Evolutionary conservation across 768 basidiomycete genomes (phyloP).

Genomic region (Phallus indusiatus): DNA sequence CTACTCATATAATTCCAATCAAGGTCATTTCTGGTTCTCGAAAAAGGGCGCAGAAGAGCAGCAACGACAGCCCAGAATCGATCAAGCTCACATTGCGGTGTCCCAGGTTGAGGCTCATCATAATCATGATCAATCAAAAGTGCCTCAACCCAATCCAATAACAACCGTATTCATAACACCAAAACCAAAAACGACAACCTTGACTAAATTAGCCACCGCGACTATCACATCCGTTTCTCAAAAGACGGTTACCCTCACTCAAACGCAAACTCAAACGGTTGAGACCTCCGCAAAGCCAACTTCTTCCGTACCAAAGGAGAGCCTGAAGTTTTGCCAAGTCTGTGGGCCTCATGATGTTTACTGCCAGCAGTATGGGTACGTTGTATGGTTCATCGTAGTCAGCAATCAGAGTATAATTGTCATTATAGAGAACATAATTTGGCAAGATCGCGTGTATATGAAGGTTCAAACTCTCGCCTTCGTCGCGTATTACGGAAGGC

Average conservation of each 20-base stretch:
- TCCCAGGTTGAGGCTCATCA: too few relatives aligned
- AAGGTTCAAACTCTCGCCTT: constrained; percentile 11
- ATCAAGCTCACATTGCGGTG: too few relatives aligned
- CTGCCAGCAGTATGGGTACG: neutral
- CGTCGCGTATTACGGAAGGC: constrained; percentile 6
- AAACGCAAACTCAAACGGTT: neutral
- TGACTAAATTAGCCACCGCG: neutral
- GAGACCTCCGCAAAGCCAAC: neutral
- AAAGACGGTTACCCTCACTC: neutral
- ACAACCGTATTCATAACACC: neutral
- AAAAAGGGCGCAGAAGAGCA: too few relatives aligned
- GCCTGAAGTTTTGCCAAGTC: neutral
- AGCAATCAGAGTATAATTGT: too few relatives aligned
- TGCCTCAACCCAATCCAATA: neutral
- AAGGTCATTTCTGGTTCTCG: too few relatives aligned
- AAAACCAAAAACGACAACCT: neutral
- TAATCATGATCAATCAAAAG: too few relatives aligned
- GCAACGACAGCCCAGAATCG: too few relatives aligned
- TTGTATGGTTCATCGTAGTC: neutral
- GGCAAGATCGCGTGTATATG: constrained; percentile 10
- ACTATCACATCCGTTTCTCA: neutral
- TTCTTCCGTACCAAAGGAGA: neutral
- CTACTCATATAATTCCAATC: too few relatives aligned
- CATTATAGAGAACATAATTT: constrained; percentile 8
- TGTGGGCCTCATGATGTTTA: neutral